phyloP scores from a whole-genome alignment of 345 rosid genomes.

The Brassica nigra region DNA sequence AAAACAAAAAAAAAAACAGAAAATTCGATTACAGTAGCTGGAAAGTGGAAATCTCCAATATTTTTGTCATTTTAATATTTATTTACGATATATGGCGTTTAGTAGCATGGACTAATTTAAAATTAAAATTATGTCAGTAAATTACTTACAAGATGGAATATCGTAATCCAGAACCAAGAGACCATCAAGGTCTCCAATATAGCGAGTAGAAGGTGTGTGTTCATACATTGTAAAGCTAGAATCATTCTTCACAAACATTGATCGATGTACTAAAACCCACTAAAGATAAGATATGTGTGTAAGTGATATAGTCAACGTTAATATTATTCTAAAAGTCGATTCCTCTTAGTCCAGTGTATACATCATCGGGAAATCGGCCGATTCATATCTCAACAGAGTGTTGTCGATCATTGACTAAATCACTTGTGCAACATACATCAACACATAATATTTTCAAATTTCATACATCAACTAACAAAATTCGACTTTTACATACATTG shows the following conservation, averaged over 20 bases:
- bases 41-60: neutral
- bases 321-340: slow-evolving; percentile 23
- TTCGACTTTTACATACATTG: too few relatives aligned
- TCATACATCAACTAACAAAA: too few relatives aligned
- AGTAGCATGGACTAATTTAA: neutral
- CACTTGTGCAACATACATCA: too few relatives aligned
- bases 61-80: neutral
- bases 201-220: slow-evolving; percentile 18
- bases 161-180: slow-evolving; percentile 17
- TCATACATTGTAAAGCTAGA: slow-evolving; percentile 7
- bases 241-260: slow-evolving; percentile 19
- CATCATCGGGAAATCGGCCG: too few relatives aligned
- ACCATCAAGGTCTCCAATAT: slow-evolving; percentile 28
- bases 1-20: neutral
- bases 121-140: neutral
- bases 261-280: slow-evolving; percentile 12
- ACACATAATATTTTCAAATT: too few relatives aligned
- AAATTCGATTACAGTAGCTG: neutral
- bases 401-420: too few relatives aligned
- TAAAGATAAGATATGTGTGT: slow-evolving; percentile 13
- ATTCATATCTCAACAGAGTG: too few relatives aligned
- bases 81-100: neutral
- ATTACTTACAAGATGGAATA: neutral
- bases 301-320: slow-evolving; percentile 2
- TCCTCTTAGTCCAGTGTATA: slow-evolving; percentile 20